phyloP scores from a whole-genome alignment of 805 yeast species.

The Lipomyces chichibuensis region DNA sequence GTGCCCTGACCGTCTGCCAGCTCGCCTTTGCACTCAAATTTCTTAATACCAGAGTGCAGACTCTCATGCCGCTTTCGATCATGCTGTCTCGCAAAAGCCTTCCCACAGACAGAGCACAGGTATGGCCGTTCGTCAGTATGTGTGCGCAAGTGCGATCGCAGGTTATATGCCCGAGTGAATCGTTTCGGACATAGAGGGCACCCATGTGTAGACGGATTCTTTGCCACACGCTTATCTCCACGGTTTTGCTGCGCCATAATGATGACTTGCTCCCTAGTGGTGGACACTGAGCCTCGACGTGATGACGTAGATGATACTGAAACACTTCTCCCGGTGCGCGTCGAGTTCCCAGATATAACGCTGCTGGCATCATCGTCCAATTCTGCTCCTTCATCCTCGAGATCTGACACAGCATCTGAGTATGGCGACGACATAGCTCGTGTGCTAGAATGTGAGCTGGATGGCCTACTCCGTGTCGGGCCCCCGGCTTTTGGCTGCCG shows the following conservation, averaged over 20 bases:
- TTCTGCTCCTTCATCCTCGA: constrained; percentile 23
- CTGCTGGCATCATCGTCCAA: constrained; percentile 26
- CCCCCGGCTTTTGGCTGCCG: constrained; percentile 2
- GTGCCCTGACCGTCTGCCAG: constrained; percentile 58
- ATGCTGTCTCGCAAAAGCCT: constrained; percentile 75
- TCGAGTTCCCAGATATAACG: constrained; percentile 14
- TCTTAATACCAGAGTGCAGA: constrained; percentile 72
- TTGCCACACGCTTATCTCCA: constrained; percentile 60
- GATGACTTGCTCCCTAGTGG: constrained; percentile 58
- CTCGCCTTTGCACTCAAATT: constrained; percentile 65
- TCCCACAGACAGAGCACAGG: constrained; percentile 63
- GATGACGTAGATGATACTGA: constrained; percentile 11
- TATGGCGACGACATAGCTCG: constrained; percentile 17
- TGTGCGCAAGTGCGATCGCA: constrained; percentile 87
- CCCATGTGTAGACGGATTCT: constrained; percentile 70
- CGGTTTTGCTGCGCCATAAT: constrained; percentile 66
- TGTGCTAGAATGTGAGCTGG: constrained; percentile 10
- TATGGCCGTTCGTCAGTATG: constrained; percentile 77
- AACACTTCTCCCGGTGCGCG: constrained; percentile 5
- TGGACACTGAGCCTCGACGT: constrained; percentile 7
- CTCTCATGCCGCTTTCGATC: constrained; percentile 76
- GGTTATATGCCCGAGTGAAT: constrained; percentile 90
- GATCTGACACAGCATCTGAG: constrained; percentile 16
- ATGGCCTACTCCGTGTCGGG: constrained; percentile 5
- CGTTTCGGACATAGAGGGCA: constrained; percentile 84